Evolutionary conservation across 2,329 filamentous ascomycete species (phyloP).

Genomic region (Phyllachora maydis): DNA sequence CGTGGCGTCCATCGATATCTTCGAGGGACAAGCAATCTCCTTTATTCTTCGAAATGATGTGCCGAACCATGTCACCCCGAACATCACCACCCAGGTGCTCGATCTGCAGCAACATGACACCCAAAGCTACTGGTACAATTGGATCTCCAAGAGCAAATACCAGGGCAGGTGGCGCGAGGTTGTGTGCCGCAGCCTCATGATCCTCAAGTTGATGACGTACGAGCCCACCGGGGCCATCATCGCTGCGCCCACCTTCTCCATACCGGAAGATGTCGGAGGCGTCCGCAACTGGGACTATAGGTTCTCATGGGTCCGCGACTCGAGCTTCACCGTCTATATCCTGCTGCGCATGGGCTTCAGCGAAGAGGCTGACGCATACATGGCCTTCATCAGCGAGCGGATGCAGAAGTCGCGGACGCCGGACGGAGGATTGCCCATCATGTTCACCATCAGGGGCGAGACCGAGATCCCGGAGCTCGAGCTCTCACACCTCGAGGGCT

Average conservation of each 20-base stretch:
- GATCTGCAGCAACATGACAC: slow-evolving; percentile 47
- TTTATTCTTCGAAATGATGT: slow-evolving; percentile 47
- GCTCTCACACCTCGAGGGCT: slow-evolving; percentile 50
- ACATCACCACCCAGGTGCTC: slow-evolving; percentile 36
- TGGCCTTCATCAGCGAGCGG: slow-evolving; percentile 56
- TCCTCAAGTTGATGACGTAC: slow-evolving; percentile 57
- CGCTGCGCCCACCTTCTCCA: slow-evolving; percentile 56
- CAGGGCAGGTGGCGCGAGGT: slow-evolving; percentile 54
- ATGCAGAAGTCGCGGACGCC: slow-evolving; percentile 38
- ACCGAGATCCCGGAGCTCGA: slow-evolving; percentile 55
- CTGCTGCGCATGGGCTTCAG: slow-evolving; percentile 57
- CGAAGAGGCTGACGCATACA: slow-evolving; percentile 58
- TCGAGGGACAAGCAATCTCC: slow-evolving; percentile 47
- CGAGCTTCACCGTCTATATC: slow-evolving; percentile 61
- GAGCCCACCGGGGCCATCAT: slow-evolving; percentile 63
- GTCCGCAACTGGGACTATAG: slow-evolving; percentile 48
- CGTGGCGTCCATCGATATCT: slow-evolving; percentile 33
- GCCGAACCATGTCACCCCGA: slow-evolving; percentile 30
- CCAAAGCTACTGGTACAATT: slow-evolving; percentile 52
- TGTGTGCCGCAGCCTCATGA: slow-evolving; percentile 48
- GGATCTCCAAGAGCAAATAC: slow-evolving; percentile 51
- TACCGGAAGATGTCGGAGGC: slow-evolving; percentile 55
- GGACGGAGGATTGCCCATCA: slow-evolving; percentile 50
- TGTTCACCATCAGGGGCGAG: slow-evolving; percentile 61
- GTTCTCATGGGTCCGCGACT: slow-evolving; percentile 63